These are phyloP conservation scores for Claviceps africana DNA, from an alignment of 2,329 filamentous ascomycete genomes.

Conservation along the genomic window DNA sequence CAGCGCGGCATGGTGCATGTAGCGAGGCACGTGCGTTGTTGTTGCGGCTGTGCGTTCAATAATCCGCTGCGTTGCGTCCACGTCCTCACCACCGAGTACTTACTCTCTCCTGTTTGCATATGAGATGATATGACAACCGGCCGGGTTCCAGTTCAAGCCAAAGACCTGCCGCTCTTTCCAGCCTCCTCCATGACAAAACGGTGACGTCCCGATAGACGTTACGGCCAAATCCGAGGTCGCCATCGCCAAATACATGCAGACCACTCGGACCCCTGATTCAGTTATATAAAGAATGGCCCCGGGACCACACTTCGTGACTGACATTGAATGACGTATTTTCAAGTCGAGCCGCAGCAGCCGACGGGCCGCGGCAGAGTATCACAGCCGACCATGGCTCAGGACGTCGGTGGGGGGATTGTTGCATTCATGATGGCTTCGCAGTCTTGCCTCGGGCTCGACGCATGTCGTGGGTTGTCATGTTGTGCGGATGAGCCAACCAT, in stretches of 20 bases:
- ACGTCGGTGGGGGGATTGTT: neutral
- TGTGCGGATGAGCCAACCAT: neutral
- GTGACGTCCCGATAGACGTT: neutral
- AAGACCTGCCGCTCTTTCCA: too few species aligned
- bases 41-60: too few species aligned
- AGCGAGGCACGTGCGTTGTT: too few species aligned
- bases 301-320: neutral
- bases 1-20: too few species aligned
- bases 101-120: too few species aligned
- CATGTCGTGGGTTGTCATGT: neutral
- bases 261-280: neutral
- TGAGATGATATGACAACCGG: neutral
- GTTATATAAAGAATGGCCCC: neutral
- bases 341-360: neutral
- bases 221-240: neutral
- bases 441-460: neutral
- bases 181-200: neutral
- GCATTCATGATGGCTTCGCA: neutral
- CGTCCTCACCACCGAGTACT: too few species aligned
- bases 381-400: neutral
- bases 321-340: neutral
- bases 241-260: neutral
- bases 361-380: neutral
- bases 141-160: neutral
- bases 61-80: too few species aligned